phyloP scores from a whole-genome alignment of 257 asterid species.

The Solanum neorickii region DNA sequence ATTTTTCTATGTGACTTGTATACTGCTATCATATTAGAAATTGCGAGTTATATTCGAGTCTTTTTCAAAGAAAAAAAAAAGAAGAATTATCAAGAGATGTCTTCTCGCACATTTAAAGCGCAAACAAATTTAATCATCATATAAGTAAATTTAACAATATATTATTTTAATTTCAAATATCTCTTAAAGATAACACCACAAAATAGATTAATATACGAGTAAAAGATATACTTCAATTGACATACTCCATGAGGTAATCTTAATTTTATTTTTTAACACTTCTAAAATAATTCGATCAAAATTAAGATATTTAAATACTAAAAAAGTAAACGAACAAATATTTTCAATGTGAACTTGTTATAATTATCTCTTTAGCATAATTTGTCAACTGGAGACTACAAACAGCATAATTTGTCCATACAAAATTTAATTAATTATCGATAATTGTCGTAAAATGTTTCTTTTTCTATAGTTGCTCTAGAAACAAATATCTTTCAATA shows the following conservation, averaged over 20 bases:
- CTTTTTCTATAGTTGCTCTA: too few relatives aligned
- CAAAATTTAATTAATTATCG: neutral
- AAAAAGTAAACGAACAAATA: neutral
- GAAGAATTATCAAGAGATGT: too few relatives aligned
- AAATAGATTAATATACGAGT: too few relatives aligned
- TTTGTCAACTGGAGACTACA: neutral
- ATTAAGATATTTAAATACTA: neutral
- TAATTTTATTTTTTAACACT: neutral
- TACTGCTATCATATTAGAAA: too few relatives aligned
- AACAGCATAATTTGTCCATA: neutral
- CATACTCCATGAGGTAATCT: neutral
- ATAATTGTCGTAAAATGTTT: too few relatives aligned
- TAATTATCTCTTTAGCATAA: neutral
- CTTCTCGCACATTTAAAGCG: too few relatives aligned
- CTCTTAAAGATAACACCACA: too few relatives aligned
- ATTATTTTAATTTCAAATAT: too few relatives aligned
- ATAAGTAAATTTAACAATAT: too few relatives aligned
- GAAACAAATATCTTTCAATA: neutral
- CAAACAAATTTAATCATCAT: neutral
- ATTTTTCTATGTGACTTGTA: too few relatives aligned
- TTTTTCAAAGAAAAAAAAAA: too few relatives aligned
- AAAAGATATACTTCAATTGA: neutral
- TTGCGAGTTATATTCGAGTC: too few relatives aligned
- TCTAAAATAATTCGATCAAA: neutral
- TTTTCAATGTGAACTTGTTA: neutral